Conservation (phyloP, 139 green algal species). For the Auxenochlorella pyrenoidosa region DNA sequence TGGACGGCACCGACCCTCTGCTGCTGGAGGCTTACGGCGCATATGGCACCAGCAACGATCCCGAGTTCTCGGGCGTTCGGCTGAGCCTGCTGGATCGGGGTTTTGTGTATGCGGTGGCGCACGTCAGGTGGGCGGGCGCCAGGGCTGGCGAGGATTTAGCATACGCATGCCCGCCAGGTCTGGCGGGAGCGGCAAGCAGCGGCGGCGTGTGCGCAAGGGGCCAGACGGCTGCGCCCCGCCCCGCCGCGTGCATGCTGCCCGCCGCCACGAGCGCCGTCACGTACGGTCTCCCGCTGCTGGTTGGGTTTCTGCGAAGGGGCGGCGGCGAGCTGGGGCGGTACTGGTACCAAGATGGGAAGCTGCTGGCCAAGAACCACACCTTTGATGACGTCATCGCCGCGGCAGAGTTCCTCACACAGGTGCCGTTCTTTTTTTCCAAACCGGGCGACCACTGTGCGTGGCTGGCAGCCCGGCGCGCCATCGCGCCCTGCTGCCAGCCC, state of each 20-base stretch:
- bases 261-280: neutral
- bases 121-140: slow-evolving; percentile 50
- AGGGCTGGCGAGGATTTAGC: too few species aligned
- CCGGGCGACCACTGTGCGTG: too few species aligned
- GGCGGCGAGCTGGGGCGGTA: slow-evolving; percentile 76
- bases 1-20: slow-evolving; percentile 42
- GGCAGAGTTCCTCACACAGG: slow-evolving; percentile 12
- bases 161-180: too few species aligned
- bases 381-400: slow-evolving; percentile 77
- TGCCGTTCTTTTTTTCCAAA: too few species aligned
- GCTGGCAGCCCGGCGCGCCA: too few species aligned
- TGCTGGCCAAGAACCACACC: slow-evolving; percentile 81
- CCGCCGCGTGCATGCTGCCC: neutral
- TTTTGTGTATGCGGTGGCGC: slow-evolving; percentile 74
- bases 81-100: slow-evolving; percentile 78
- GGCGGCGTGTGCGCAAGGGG: neutral
- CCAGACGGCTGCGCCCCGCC: too few species aligned
- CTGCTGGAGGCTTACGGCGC: slow-evolving; percentile 61
- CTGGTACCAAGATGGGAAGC: slow-evolving; percentile 81
- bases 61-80: slow-evolving; percentile 49
- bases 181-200: too few species aligned
- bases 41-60: slow-evolving; percentile 65
- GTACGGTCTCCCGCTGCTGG: neutral
- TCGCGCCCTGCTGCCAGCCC: too few species aligned
- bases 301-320: slow-evolving; percentile 51